Percentiles rank a stretch among this genome's conserved stretches.
Evolutionary conservation across 2,329 filamentous ascomycete species (phyloP).

Genomic region (Dothideomycetes sp.): DNA sequence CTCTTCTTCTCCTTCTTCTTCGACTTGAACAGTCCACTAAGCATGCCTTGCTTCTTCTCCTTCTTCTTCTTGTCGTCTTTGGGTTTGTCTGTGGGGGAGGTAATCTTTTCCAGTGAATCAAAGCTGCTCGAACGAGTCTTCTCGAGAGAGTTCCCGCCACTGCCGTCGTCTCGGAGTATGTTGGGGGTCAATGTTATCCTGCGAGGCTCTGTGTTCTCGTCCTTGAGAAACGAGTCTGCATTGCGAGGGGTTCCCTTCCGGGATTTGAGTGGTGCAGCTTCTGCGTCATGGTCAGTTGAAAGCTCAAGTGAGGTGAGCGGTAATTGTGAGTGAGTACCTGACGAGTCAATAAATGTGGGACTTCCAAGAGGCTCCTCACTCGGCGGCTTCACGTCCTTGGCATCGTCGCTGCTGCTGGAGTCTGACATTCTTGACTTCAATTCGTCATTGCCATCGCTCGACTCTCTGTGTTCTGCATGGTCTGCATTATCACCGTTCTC

Average conservation of each 20-base stretch:
- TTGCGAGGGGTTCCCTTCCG: constrained; percentile 81
- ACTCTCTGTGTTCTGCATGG: not conserved
- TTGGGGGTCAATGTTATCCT: constrained; percentile 96
- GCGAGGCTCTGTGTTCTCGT: constrained; percentile 87
- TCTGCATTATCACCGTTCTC: not conserved
- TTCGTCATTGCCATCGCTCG: constrained; percentile 13
- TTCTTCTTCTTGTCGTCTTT: constrained; percentile 70
- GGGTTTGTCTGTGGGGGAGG: constrained; percentile 47
- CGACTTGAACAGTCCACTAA: constrained; percentile 58
- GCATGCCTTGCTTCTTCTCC: constrained; percentile 59
- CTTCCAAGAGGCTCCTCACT: constrained; percentile 19
- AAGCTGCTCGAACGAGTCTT: constrained; percentile 48
- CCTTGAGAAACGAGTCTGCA: constrained; percentile 95
- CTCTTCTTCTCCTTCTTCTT: constrained; percentile 55
- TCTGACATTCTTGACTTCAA: no score
- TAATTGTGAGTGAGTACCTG: constrained; percentile 9
- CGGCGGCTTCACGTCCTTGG: constrained; percentile 13
- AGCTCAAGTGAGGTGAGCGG: constrained; percentile 35
- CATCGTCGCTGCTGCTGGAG: no score
- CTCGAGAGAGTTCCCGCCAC: constrained; percentile 20
- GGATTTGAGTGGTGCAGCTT: constrained; percentile 43
- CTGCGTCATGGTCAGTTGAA: constrained; percentile 12
- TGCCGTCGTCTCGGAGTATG: constrained; percentile 68
- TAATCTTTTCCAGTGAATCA: constrained; percentile 63
- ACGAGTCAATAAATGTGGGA: constrained; percentile 19